phyloP scores from a whole-genome alignment of 805 yeast genomes.

The Saccharomycopsis malanga region DNA sequence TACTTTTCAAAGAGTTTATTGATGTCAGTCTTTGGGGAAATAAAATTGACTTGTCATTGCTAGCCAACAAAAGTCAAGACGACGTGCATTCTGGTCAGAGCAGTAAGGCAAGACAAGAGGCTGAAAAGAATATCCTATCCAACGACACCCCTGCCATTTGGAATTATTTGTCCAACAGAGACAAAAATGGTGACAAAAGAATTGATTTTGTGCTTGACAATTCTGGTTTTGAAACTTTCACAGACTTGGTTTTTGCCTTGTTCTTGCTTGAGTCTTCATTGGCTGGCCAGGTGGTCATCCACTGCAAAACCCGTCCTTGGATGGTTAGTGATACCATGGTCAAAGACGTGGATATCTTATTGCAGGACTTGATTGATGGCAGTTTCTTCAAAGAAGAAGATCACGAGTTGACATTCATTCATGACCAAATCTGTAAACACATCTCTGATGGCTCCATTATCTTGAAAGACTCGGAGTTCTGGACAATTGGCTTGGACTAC shows the following conservation, averaged over 20 bases:
- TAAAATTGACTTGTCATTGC: constrained; percentile 87
- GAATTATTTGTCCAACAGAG: constrained; percentile 35
- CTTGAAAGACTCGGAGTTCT: constrained; percentile 60
- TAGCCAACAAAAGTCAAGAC: constrained; percentile 82
- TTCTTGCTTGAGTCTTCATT: constrained; percentile 68
- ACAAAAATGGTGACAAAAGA: constrained; percentile 33
- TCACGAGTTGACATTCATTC: constrained; percentile 39
- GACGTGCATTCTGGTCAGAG: constrained; percentile 92
- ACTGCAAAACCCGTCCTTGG: constrained; percentile 91
- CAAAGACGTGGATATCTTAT: constrained; percentile 59
- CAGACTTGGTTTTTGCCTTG: constrained; percentile 64
- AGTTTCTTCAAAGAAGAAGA: constrained; percentile 38
- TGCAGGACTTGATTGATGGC: constrained; percentile 48
- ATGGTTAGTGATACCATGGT: constrained; percentile 95
- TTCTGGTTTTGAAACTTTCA: constrained; percentile 90
- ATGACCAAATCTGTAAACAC: constrained; percentile 38
- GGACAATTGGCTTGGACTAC: constrained; percentile 78
- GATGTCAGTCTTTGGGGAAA: constrained; percentile 97
- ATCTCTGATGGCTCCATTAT: constrained; percentile 41
- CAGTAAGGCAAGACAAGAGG: constrained; percentile 73
- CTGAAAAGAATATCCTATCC: constrained; percentile 68
- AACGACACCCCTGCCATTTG: constrained; percentile 73
- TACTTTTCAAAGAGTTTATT: constrained; percentile 69
- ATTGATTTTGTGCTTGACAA: constrained; percentile 86
- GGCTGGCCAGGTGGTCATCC: constrained; percentile 59